Percentiles rank a stretch among this genome's conserved stretches.
phyloP scores from a whole-genome alignment of 495 filamentous ascomycete species.

The Tuber microsphaerosporum region DNA sequence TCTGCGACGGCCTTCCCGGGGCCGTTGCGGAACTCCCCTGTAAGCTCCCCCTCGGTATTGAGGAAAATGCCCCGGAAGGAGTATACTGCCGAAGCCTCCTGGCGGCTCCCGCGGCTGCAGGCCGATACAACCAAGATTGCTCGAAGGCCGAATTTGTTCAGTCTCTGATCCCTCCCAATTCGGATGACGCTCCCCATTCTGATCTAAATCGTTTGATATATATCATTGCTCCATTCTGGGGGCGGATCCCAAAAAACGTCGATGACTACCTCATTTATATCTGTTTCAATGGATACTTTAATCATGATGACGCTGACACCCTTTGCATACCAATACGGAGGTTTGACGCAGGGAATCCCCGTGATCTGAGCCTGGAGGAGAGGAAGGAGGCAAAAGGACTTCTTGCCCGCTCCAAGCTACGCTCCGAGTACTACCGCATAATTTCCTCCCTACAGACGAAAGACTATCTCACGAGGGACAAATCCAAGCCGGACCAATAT shows the following conservation, averaged over 20 bases:
- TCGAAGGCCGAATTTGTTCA: background rate
- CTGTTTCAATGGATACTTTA: constrained; percentile 10
- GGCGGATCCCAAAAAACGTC: constrained; percentile 21
- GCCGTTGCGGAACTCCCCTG: background rate
- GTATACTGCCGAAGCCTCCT: background rate
- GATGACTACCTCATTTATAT: constrained; percentile 16
- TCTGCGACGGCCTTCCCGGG: background rate
- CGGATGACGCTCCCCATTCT: background rate
- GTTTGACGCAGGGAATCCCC: background rate
- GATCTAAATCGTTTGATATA: background rate
- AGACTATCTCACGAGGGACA: constrained; percentile 17
- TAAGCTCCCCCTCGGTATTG: background rate
- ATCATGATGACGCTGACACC: constrained; percentile 9
- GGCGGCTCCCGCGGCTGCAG: background rate
- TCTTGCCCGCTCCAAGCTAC: constrained; percentile 9
- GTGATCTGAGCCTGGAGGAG: constrained; percentile 2
- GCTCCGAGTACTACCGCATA: constrained; percentile 13
- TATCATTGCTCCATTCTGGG: constrained; percentile 25
- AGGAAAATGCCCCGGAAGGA: background rate
- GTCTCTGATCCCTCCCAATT: background rate
- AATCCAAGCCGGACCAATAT: background rate
- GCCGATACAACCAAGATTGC: background rate
- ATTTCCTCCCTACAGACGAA: constrained; percentile 11
- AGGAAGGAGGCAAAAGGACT: constrained; percentile 8
- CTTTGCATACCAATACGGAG: background rate